phyloP scores from a whole-genome alignment of 2,329 filamentous ascomycete genomes.

The Aspergillus alliaceus region DNA sequence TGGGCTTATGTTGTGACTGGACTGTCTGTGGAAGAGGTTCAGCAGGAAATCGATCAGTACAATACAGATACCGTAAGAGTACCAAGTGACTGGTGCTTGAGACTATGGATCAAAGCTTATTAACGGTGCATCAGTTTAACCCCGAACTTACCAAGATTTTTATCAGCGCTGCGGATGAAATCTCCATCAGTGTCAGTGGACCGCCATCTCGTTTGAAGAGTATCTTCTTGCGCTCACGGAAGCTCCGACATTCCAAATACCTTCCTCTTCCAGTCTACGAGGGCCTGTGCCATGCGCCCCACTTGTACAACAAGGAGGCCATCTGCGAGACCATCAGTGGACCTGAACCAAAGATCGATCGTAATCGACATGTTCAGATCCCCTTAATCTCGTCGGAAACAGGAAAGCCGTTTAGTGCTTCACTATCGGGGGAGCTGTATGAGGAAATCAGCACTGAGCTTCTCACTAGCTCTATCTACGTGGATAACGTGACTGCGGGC shows the following conservation, averaged over 20 bases:
- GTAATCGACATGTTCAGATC: slow-evolving; percentile 3
- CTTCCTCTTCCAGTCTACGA: slow-evolving; percentile 21
- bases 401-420: background rate
- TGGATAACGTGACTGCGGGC: background rate
- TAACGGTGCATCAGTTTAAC: too few relatives aligned
- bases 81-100: too few relatives aligned
- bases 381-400: slow-evolving; percentile 3
- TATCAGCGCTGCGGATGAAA: slow-evolving; percentile 18
- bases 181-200: slow-evolving; percentile 24
- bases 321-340: background rate
- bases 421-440: background rate
- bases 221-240: slow-evolving; percentile 12
- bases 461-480: background rate
- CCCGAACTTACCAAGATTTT: slow-evolving; percentile 22
- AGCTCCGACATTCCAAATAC: slow-evolving; percentile 18
- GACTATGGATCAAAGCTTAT: too few relatives aligned
- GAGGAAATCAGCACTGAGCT: background rate
- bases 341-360: background rate
- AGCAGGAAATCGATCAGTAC: slow-evolving; percentile 6
- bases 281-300: slow-evolving; percentile 37
- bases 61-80: too few relatives aligned
- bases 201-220: slow-evolving; percentile 22
- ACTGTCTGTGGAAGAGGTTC: slow-evolving; percentile 6
- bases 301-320: slow-evolving; percentile 42
- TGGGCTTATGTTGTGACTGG: slow-evolving; percentile 13